Percentiles rank a stretch among this genome's conserved stretches.
phyloP scores from a whole-genome alignment of 1,139 yeast species.

The Hemisphaericaspora lyxosophila region DNA sequence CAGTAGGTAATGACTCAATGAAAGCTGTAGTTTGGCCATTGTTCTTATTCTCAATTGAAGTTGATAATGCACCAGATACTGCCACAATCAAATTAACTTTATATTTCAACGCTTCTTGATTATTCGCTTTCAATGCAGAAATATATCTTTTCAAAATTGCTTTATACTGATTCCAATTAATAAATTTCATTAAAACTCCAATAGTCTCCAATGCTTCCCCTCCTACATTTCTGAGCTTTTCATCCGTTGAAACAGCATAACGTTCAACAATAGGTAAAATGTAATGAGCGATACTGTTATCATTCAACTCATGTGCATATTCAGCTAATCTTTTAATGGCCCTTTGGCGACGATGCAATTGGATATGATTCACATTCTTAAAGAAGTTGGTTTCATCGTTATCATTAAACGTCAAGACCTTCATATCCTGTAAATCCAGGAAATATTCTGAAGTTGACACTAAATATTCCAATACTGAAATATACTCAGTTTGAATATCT shows the following conservation, averaged over 20 bases:
- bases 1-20: conserved; percentile 28
- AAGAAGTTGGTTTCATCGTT: conserved; percentile 89
- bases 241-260: conserved; percentile 61
- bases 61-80: conserved; percentile 53
- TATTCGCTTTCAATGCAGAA: conserved; percentile 47
- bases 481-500: conserved; percentile 67
- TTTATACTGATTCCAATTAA: conserved; percentile 79
- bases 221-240: conserved; percentile 67
- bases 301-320: conserved; percentile 44
- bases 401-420: conserved; percentile 56
- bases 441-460: conserved; percentile 53
- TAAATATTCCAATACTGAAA: conserved; percentile 62
- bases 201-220: conserved; percentile 71
- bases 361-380: conserved; percentile 77
- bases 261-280: conserved; percentile 83
- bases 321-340: conserved; percentile 64
- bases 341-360: conserved; percentile 79
- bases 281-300: conserved; percentile 71
- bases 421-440: conserved; percentile 66
- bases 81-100: conserved; percentile 64
- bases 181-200: conserved; percentile 54
- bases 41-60: conserved; percentile 5
- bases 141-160: conserved; percentile 75
- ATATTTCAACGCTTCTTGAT: conserved; percentile 56
- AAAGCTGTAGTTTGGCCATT: conserved; percentile 17